These are phyloP conservation scores for Fennellomyces sp. DNA, from an alignment of 371 early-diverging fungal species.

Conservation along the genomic window DNA sequence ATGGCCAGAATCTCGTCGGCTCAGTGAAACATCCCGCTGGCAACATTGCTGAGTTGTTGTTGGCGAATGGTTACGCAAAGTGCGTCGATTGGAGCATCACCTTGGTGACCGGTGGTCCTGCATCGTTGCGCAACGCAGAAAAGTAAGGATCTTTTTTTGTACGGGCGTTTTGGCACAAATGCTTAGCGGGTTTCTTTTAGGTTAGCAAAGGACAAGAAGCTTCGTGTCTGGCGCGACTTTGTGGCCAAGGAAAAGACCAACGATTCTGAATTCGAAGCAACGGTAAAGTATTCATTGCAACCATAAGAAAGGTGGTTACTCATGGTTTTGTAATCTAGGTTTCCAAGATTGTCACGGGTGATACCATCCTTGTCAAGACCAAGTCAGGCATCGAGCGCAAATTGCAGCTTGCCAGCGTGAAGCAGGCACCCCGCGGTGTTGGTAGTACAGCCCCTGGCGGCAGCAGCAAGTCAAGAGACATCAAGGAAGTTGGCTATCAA, in stretches of 20 bases:
- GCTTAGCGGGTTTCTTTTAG: too few relatives aligned
- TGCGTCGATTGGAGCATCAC: conserved; percentile 89
- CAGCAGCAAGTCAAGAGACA: conserved; percentile 68
- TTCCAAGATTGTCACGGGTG: conserved; percentile 78
- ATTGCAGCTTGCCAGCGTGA: conserved; percentile 81
- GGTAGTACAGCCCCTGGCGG: conserved; percentile 39
- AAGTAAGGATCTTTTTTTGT: conserved; percentile 22
- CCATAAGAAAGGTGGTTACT: background rate
- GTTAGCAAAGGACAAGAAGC: conserved; percentile 70
- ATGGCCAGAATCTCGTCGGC: conserved; percentile 75
- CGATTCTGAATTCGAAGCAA: conserved; percentile 66
- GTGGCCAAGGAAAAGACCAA: conserved; percentile 42
- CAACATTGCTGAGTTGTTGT: conserved; percentile 89
- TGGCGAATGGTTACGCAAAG: conserved; percentile 84
- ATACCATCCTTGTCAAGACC: conserved; percentile 73
- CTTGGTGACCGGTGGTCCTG: conserved; percentile 76
- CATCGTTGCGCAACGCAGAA: conserved; percentile 81
- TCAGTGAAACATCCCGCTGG: conserved; percentile 85
- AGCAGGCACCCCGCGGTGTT: conserved; percentile 65
- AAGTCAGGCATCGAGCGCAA: conserved; percentile 71
- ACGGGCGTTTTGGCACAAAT: too few relatives aligned
- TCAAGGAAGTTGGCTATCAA: conserved; percentile 82
- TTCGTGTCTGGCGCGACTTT: conserved; percentile 83
- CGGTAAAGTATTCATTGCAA: conserved; percentile 8
- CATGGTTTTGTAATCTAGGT: conserved; percentile 32